Conservation (phyloP, 495 filamentous ascomycete genomes). For the Cercophora newfieldiana region DNA sequence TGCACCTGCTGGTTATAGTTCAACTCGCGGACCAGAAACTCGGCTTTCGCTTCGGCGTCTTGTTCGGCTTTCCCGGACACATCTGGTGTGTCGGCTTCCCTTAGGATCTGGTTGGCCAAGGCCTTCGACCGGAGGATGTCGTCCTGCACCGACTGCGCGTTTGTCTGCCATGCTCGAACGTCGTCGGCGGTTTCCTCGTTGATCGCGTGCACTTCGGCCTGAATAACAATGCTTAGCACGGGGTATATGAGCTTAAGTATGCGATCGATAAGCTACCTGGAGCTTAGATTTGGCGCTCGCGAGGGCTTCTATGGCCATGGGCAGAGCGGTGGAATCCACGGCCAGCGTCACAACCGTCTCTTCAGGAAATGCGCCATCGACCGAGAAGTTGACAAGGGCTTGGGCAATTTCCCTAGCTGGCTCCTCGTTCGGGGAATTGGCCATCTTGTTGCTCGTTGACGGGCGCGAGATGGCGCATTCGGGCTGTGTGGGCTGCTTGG, state of each 20-base stretch:
- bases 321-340: slow-evolving; percentile 58
- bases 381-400: slow-evolving; percentile 70
- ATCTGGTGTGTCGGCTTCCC: slow-evolving; percentile 64
- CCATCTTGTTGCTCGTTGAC: slow-evolving; percentile 18
- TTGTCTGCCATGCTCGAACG: slow-evolving; percentile 78
- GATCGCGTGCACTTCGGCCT: slow-evolving; percentile 69
- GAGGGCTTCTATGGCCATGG: slow-evolving; percentile 64
- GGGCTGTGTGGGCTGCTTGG: background rate
- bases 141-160: slow-evolving; percentile 77
- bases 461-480: background rate
- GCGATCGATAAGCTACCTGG: slow-evolving; percentile 52
- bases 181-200: slow-evolving; percentile 74
- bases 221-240: slow-evolving; percentile 17
- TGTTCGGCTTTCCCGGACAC: slow-evolving; percentile 58
- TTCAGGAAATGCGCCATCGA: slow-evolving; percentile 72
- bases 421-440: slow-evolving; percentile 3
- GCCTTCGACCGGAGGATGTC: slow-evolving; percentile 74
- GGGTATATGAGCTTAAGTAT: background rate
- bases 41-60: slow-evolving; percentile 68
- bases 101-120: slow-evolving; percentile 73
- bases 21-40: slow-evolving; percentile 71
- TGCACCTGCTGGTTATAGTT: slow-evolving; percentile 71
- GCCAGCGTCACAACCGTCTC: slow-evolving; percentile 67
- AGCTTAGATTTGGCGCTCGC: slow-evolving; percentile 64
- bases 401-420: slow-evolving; percentile 51